phyloP scores from a whole-genome alignment of 2,329 filamentous ascomycete genomes.

The Cladosporium phlei region DNA sequence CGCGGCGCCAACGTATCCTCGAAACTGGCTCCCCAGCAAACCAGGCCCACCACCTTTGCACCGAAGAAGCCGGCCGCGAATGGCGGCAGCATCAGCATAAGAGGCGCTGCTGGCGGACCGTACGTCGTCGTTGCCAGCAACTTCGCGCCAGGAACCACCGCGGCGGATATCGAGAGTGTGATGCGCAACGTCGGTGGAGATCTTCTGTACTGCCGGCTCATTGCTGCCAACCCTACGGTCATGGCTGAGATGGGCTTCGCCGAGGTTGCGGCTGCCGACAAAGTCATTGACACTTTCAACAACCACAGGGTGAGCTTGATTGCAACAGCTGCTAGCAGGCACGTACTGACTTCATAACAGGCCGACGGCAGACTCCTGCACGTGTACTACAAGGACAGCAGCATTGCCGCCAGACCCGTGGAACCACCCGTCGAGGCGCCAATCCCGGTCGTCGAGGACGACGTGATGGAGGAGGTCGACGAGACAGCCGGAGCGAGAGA shows the following conservation, averaged over 20 bases:
- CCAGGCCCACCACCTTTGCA: slow-evolving; percentile 31
- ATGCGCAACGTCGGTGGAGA: slow-evolving; percentile 62
- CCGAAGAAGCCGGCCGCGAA: slow-evolving; percentile 19
- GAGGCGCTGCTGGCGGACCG: slow-evolving; percentile 62
- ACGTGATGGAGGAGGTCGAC: slow-evolving; percentile 45
- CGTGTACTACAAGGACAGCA: slow-evolving; percentile 50
- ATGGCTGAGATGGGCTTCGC: slow-evolving; percentile 74
- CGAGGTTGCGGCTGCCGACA: slow-evolving; percentile 66
- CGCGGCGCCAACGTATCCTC: slow-evolving; percentile 13
- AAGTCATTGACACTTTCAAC: slow-evolving; percentile 71
- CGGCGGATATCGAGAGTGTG: slow-evolving; percentile 76
- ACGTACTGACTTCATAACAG: slow-evolving; percentile 36
- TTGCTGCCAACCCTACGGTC: slow-evolving; percentile 65
- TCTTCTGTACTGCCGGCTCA: slow-evolving; percentile 61
- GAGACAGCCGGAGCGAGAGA: slow-evolving; percentile 28
- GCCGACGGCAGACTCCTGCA: slow-evolving; percentile 70
- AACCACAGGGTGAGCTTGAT: slow-evolving; percentile 62
- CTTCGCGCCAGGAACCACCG: slow-evolving; percentile 75
- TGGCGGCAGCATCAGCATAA: slow-evolving; percentile 54
- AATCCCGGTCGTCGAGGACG: slow-evolving; percentile 21
- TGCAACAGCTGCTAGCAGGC: not conserved
- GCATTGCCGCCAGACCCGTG: slow-evolving; percentile 8
- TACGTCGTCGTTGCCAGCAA: slow-evolving; percentile 73
- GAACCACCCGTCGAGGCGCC: slow-evolving; percentile 14
- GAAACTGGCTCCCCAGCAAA: slow-evolving; percentile 7